A percentile compares a stretch with the other conserved stretches of the same genome.
phyloP scores from a whole-genome alignment of 768 basidiomycete species.

The Collybia sp. region DNA sequence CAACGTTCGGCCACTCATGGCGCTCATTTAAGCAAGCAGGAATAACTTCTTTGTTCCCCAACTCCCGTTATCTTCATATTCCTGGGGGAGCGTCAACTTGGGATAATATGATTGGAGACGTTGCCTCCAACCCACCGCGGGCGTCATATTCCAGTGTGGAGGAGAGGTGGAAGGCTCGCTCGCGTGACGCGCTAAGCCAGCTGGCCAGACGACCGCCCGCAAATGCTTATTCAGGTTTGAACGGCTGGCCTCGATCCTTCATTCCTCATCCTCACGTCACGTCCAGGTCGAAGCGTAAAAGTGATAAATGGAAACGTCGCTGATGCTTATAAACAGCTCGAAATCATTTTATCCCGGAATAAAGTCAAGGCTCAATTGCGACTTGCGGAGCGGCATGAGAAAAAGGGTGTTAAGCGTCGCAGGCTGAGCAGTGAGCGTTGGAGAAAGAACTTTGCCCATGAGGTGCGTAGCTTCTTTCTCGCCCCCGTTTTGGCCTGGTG shows the following conservation, averaged over 20 bases:
- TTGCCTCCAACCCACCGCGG: not conserved
- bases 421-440: constrained; percentile 73
- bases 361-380: constrained; percentile 47
- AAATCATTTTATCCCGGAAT: constrained; percentile 49
- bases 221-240: constrained; percentile 49
- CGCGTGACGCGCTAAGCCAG: constrained; percentile 16
- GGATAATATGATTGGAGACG: not conserved
- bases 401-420: constrained; percentile 76
- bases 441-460: constrained; percentile 75
- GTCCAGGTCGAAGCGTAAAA: constrained; percentile 55
- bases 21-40: no score
- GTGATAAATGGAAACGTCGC: constrained; percentile 41
- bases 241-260: not conserved
- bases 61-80: no score
- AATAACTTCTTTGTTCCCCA: no score
- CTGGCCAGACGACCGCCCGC: constrained; percentile 26
- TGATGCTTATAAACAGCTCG: constrained; percentile 44
- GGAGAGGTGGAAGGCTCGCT: constrained; percentile 34
- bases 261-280: not conserved
- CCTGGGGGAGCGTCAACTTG: not conserved
- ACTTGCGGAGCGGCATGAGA: constrained; percentile 64
- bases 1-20: no score
- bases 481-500: constrained; percentile 6
- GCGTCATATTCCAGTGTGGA: constrained; percentile 19
- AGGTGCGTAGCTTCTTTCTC: constrained; percentile 41